Evolutionary conservation across 2,329 filamentous ascomycete genomes (phyloP).

Genomic region (Aureobasidium sp.): DNA sequence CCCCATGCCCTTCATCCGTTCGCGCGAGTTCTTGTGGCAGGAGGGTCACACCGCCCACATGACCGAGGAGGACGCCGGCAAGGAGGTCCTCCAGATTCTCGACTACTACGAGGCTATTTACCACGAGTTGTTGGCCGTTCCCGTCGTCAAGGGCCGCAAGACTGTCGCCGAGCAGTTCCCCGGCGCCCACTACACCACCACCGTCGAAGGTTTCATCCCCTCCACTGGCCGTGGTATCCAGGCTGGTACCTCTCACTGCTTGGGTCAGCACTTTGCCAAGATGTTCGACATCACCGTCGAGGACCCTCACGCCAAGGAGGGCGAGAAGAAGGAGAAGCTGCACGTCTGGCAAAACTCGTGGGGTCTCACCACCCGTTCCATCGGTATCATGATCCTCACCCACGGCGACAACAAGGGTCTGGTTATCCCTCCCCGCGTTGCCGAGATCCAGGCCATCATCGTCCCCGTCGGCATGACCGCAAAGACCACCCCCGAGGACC

Average conservation of each 20-base stretch:
- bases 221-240: constrained; percentile 94
- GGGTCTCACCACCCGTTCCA: constrained; percentile 93
- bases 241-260: constrained; percentile 85
- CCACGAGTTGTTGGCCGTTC: constrained; percentile 86
- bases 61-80: constrained; percentile 69
- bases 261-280: constrained; percentile 97
- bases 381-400: constrained; percentile 98
- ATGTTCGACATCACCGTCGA: constrained; percentile 99
- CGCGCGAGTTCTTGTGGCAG: constrained; percentile 96
- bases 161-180: constrained; percentile 98
- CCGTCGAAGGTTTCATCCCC: constrained; percentile 93
- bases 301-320: constrained; percentile 64
- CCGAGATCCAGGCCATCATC: constrained; percentile 77
- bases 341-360: constrained; percentile 98
- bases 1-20: constrained; percentile 74
- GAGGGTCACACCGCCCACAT: constrained; percentile 92
- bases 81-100: constrained; percentile 87
- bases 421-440: constrained; percentile 83
- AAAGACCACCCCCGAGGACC: constrained; percentile 74
- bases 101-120: constrained; percentile 90
- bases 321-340: constrained; percentile 70
- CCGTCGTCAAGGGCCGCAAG: constrained; percentile 88
- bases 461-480: constrained; percentile 91
- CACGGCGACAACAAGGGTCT: constrained; percentile 94
- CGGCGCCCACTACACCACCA: constrained; percentile 92